A percentile compares a stretch with the other conserved stretches of the same genome.
These are phyloP conservation scores for Sodiomyces alkalinus DNA, from an alignment of 2,329 filamentous ascomycete genomes.

Conservation along the genomic window DNA sequence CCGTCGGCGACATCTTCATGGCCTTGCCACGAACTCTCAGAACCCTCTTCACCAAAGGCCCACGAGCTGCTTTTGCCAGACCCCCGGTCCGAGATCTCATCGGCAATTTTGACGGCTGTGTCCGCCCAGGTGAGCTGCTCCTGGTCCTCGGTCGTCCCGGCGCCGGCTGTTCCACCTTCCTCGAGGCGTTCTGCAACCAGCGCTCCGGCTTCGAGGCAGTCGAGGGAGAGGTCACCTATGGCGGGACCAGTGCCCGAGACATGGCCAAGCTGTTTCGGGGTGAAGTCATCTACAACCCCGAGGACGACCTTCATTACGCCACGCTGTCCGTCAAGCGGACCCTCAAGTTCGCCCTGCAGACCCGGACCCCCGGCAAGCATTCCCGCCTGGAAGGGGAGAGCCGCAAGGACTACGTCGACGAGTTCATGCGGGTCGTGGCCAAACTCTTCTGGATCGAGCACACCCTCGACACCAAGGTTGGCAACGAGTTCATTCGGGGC, in stretches of 20 bases:
- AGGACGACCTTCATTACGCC: constrained; percentile 54
- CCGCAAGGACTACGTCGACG: constrained; percentile 35
- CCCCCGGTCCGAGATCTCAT: constrained; percentile 21
- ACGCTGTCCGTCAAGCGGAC: constrained; percentile 54
- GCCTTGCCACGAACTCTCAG: constrained; percentile 12
- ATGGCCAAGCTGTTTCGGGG: constrained; percentile 40
- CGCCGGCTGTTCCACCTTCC: constrained; percentile 39
- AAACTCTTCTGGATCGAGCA: constrained; percentile 58
- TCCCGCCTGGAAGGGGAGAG: constrained; percentile 40
- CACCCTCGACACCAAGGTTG: constrained; percentile 50
- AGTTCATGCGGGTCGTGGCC: constrained; percentile 44
- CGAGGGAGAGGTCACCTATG: constrained; percentile 49
- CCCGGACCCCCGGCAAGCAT: constrained; percentile 38
- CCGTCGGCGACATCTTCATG: constrained; percentile 21
- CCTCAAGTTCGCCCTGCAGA: constrained; percentile 49
- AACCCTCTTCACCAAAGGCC: constrained; percentile 12
- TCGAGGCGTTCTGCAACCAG: constrained; percentile 55
- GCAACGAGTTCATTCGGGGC: constrained; percentile 47
- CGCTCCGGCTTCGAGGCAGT: constrained; percentile 48
- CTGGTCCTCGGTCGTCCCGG: constrained; percentile 42
- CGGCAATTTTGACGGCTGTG: constrained; percentile 38
- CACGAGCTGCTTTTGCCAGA: constrained; percentile 19
- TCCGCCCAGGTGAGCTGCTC: constrained; percentile 40
- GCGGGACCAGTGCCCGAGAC: constrained; percentile 26
- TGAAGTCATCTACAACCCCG: constrained; percentile 53